Conservation (phyloP, 805 yeast genomes). For the Phaffomyces antillensis region DNA sequence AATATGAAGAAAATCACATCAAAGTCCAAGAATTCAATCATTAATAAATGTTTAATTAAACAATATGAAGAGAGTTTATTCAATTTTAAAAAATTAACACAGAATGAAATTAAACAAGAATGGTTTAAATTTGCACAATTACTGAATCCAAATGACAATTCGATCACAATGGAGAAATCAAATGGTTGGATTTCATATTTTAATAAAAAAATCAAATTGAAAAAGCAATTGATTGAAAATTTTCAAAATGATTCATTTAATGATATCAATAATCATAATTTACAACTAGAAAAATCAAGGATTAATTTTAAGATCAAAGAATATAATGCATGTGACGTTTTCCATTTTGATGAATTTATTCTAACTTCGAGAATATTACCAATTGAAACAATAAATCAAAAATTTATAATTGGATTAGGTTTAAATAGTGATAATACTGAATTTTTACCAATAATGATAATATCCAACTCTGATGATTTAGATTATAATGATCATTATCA, state of each 20-base stretch:
- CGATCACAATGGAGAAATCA: constrained; percentile 17
- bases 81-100: constrained; percentile 23
- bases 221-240: constrained; percentile 21
- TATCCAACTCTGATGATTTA: constrained; percentile 3
- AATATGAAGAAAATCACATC: too few species aligned
- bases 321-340: constrained; percentile 23
- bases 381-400: constrained; percentile 5
- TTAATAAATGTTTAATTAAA: constrained; percentile 24
- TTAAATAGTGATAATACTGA: constrained; percentile 17
- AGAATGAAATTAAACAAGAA: constrained; percentile 25
- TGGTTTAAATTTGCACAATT: constrained; percentile 20
- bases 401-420: constrained; percentile 15
- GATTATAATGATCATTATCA: constrained; percentile 7
- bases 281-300: constrained; percentile 12
- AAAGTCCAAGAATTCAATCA: constrained; percentile 14
- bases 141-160: constrained; percentile 7
- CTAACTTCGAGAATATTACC: constrained; percentile 18
- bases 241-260: constrained; percentile 15
- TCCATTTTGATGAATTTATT: constrained; percentile 31
- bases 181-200: constrained; percentile 38
- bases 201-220: constrained; percentile 25
- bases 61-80: constrained; percentile 31
- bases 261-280: neutral
- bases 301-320: constrained; percentile 12
- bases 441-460: constrained; percentile 12